These are phyloP conservation scores for Xylaria cubensis DNA, from an alignment of 495 filamentous ascomycete species.

Conservation along the genomic window DNA sequence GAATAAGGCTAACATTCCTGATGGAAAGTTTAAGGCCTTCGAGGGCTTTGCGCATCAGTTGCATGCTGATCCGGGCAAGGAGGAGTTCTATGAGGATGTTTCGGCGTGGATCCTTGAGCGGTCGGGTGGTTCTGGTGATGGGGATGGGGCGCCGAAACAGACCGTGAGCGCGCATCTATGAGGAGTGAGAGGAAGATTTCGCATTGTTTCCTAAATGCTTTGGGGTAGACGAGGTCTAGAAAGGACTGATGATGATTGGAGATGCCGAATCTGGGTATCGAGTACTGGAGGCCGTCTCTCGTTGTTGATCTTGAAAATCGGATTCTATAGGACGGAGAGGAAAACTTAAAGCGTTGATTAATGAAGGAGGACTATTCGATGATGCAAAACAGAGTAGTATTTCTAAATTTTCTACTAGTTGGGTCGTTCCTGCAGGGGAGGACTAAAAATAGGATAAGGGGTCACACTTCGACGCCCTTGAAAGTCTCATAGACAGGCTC, in stretches of 20 bases:
- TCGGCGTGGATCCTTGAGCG: slow-evolving; percentile 74
- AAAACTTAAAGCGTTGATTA: background rate
- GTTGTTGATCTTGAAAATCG: background rate
- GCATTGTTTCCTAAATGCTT: background rate
- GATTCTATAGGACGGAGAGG: background rate
- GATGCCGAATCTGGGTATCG: background rate
- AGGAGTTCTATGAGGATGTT: slow-evolving; percentile 72
- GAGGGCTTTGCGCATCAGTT: slow-evolving; percentile 81
- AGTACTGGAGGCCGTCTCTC: background rate
- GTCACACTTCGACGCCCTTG: background rate
- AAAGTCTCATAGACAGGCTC: background rate
- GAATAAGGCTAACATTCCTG: slow-evolving; percentile 56
- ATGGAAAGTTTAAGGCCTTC: slow-evolving; percentile 74
- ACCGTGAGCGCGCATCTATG: slow-evolving; percentile 16
- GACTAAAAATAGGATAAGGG: background rate
- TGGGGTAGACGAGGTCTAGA: background rate
- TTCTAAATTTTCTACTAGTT: background rate
- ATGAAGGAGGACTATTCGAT: background rate
- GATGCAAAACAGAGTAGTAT: background rate
- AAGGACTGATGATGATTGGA: background rate
- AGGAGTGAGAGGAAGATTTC: background rate
- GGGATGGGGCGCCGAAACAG: background rate
- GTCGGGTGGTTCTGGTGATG: slow-evolving; percentile 8
- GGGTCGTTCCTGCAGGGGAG: background rate
- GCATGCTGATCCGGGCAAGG: slow-evolving; percentile 71